Percentiles rank a stretch among this genome's conserved stretches.
Evolutionary conservation across 176 grass and related monocot species (phyloP).

Genomic region (Aegilops tauschii): DNA sequence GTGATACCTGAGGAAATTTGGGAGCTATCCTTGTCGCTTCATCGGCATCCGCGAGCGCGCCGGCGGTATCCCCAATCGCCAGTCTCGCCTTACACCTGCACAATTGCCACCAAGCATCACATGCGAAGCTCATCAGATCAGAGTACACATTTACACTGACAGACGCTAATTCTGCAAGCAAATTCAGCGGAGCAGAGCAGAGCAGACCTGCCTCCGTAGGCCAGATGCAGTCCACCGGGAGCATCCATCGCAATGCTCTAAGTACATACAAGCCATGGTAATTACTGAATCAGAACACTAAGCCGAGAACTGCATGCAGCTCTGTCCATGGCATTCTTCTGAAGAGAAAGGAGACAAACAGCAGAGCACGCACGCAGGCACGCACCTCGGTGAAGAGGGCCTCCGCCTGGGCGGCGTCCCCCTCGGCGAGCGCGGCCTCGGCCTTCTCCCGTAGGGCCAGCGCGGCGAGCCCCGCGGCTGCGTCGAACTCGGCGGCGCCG

Average conservation of each 20-base stretch:
- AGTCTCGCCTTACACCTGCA: conserved; percentile 76
- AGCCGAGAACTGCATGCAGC: background rate
- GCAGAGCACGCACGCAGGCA: background rate
- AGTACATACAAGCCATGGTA: background rate
- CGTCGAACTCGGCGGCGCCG: conserved; percentile 52
- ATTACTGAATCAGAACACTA: background rate
- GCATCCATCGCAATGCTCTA: conserved; percentile 55
- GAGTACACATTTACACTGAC: background rate
- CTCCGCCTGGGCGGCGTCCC: conserved; percentile 53
- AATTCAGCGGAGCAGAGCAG: background rate
- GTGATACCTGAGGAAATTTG: conserved; percentile 48
- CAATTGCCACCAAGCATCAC: conserved; percentile 16
- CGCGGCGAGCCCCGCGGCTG: conserved; percentile 46
- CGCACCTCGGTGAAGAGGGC: conserved; percentile 71
- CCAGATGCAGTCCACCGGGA: conserved; percentile 59
- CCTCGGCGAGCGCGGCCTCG: conserved; percentile 54
- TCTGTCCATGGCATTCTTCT: background rate
- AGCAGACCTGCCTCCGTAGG: conserved; percentile 65
- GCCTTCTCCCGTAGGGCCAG: conserved; percentile 52
- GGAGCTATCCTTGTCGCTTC: conserved; percentile 63
- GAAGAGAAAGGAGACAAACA: too few relatives aligned
- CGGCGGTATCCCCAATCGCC: conserved; percentile 37
- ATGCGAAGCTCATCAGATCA: background rate
- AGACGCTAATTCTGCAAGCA: background rate
- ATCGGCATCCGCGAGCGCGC: conserved; percentile 57